These are phyloP conservation scores for Botrytis hyacinthi DNA, from an alignment of 2,329 filamentous ascomycete species.

Conservation along the genomic window DNA sequence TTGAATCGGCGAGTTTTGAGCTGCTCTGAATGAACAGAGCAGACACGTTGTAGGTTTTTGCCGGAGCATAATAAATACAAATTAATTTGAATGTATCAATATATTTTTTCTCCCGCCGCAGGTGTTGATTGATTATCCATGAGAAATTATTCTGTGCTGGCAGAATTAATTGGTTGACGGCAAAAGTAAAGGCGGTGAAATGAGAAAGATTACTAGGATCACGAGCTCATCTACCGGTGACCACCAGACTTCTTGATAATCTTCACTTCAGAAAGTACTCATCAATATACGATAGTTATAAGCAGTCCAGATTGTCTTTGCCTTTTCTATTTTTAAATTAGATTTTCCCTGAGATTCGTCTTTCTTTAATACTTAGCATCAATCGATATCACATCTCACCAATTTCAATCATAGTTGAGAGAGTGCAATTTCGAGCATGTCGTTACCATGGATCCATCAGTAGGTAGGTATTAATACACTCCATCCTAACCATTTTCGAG, in stretches of 20 bases:
- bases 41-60: constrained; percentile 30
- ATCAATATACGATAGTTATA: not conserved
- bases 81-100: not conserved
- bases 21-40: constrained; percentile 56
- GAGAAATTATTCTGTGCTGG: constrained; percentile 13
- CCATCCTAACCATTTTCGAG: not conserved
- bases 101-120: not conserved
- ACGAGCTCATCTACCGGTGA: not conserved
- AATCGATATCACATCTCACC: not conserved
- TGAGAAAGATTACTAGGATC: not conserved
- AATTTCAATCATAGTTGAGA: not conserved
- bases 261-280: not conserved
- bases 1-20: constrained; percentile 48
- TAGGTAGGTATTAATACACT: not conserved
- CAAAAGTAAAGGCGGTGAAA: not conserved
- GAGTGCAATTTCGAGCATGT: not conserved
- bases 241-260: not conserved
- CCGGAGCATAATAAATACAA: constrained; percentile 31
- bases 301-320: not conserved
- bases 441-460: not conserved
- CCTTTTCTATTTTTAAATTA: not conserved
- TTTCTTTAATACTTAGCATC: not conserved
- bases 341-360: not conserved
- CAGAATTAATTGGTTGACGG: not conserved
- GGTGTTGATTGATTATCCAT: not conserved